A percentile compares a stretch with the other conserved stretches of the same genome.
Evolutionary conservation across 1,284 basidiomycete species (phyloP).

Genomic region (Moesziomyces parantarcticus): DNA sequence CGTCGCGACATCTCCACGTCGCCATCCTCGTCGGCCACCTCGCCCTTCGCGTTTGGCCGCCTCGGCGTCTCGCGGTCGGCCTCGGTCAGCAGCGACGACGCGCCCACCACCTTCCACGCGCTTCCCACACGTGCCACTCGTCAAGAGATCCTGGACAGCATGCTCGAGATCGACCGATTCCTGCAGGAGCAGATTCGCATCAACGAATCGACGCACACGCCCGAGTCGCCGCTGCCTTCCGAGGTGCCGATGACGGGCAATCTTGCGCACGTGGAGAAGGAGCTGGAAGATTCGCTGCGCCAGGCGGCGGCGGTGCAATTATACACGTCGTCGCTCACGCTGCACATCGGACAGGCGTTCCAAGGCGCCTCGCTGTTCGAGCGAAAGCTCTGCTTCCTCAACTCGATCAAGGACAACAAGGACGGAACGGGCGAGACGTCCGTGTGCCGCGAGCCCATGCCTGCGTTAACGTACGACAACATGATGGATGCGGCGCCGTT

Average conservation of each 20-base stretch:
- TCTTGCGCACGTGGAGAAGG: conserved; percentile 47
- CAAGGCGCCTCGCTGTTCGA: conserved; percentile 62
- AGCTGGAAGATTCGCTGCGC: conserved; percentile 53
- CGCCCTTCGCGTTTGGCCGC: conserved; percentile 40
- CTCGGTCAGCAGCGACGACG: conserved; percentile 35
- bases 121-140: conserved; percentile 45
- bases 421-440: conserved; percentile 27
- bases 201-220: conserved; percentile 31
- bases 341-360: conserved; percentile 63
- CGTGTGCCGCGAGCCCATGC: conserved; percentile 58
- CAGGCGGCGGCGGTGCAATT: conserved; percentile 58
- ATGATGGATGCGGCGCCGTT: conserved; percentile 18
- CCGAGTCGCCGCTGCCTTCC: conserved; percentile 30
- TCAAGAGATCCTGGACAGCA: conserved; percentile 58
- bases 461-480: conserved; percentile 30
- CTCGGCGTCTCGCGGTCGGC: conserved; percentile 25
- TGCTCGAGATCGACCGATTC: conserved; percentile 56
- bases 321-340: conserved; percentile 59
- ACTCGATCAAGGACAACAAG: conserved; percentile 54
- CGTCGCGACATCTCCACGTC: conserved; percentile 18
- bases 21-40: conserved; percentile 22
- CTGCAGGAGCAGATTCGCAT: conserved; percentile 58
- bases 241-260: conserved; percentile 35
- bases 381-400: conserved; percentile 64
- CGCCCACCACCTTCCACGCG: conserved; percentile 37